Conservation (phyloP, 495 filamentous ascomycete genomes). For the Aspergillus incahuasiensis region DNA sequence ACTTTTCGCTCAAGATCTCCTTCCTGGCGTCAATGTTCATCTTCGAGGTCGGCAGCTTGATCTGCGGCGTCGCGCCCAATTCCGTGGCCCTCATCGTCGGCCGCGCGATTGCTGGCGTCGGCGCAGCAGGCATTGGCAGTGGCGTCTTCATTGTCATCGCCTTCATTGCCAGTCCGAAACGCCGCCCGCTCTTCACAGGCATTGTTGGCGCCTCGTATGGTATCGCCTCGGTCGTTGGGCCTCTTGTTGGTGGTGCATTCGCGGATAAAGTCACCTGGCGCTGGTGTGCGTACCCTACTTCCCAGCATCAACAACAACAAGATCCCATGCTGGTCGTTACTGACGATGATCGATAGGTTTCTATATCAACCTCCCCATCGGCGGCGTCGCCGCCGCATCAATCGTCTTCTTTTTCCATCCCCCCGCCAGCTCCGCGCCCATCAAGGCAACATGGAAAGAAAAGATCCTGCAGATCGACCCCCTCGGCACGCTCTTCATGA, state of each 20-base stretch:
- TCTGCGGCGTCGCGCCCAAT: conserved; percentile 20
- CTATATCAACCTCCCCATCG: conserved; percentile 3
- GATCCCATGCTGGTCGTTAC: too few species aligned
- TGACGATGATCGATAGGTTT: too few species aligned
- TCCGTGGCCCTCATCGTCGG: conserved; percentile 58
- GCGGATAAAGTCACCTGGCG: conserved; percentile 62
- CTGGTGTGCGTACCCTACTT: too few species aligned
- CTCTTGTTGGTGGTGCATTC: conserved; percentile 55
- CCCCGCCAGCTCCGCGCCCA: background rate
- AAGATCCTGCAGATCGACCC: conserved; percentile 25
- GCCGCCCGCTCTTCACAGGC: conserved; percentile 57
- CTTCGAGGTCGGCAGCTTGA: conserved; percentile 12
- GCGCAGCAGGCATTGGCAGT: conserved; percentile 27
- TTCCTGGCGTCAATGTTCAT: conserved; percentile 2
- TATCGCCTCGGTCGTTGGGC: conserved; percentile 61
- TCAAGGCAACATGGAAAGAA: background rate
- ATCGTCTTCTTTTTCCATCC: background rate
- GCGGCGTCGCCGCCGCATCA: background rate
- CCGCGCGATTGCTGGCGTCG: conserved; percentile 68
- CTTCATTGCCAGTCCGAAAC: conserved; percentile 44
- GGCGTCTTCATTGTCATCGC: conserved; percentile 33
- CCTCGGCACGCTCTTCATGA: conserved; percentile 13
- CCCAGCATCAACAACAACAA: too few species aligned
- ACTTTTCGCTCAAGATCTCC: conserved; percentile 22
- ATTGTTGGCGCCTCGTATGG: conserved; percentile 64